These are phyloP conservation scores for Jacaranda copaia DNA, from an alignment of 257 asterid genomes.

Conservation along the genomic window DNA sequence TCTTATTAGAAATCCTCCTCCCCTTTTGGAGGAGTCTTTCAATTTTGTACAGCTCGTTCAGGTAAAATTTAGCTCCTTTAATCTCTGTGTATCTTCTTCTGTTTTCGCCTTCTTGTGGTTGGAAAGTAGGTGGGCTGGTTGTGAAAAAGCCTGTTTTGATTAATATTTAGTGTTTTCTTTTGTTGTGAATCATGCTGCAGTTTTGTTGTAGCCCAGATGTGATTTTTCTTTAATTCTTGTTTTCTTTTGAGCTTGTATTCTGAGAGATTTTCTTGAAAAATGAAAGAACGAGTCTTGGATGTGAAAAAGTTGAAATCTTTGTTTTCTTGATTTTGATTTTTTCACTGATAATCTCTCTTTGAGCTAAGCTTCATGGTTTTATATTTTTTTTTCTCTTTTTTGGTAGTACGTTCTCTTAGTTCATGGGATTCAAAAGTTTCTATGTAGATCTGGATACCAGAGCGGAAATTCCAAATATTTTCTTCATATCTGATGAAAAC, in stretches of 20 bases:
- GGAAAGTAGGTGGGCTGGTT: constrained; percentile 24
- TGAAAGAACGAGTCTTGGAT: not conserved
- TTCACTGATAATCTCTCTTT: not conserved
- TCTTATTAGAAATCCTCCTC: constrained; percentile 32
- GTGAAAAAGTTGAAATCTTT: constrained; percentile 9
- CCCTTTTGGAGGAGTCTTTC: constrained; percentile 24
- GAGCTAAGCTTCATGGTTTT: constrained; percentile 8
- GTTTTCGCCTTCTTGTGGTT: constrained; percentile 8
- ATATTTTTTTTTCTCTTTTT: not conserved
- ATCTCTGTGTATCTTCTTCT: not conserved
- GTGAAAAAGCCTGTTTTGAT: not conserved
- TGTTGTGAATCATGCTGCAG: not conserved
- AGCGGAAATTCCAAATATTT: not conserved
- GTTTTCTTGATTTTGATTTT: not conserved
- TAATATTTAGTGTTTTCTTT: not conserved
- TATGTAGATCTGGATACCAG: constrained; percentile 28
- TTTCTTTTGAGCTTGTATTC: not conserved
- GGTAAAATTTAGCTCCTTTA: constrained; percentile 46
- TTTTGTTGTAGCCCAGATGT: constrained; percentile 18
- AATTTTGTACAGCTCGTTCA: constrained; percentile 64
- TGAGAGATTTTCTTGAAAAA: not conserved
- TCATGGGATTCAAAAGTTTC: not conserved
- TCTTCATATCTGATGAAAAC: not conserved
- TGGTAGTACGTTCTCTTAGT: not conserved
- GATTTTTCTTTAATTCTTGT: not conserved